Evolutionary conservation across 352 stramenopile species (phyloP), one percentile per base, ranked within the genome.

Genomic region (Globisporangium splendens): DNA sequence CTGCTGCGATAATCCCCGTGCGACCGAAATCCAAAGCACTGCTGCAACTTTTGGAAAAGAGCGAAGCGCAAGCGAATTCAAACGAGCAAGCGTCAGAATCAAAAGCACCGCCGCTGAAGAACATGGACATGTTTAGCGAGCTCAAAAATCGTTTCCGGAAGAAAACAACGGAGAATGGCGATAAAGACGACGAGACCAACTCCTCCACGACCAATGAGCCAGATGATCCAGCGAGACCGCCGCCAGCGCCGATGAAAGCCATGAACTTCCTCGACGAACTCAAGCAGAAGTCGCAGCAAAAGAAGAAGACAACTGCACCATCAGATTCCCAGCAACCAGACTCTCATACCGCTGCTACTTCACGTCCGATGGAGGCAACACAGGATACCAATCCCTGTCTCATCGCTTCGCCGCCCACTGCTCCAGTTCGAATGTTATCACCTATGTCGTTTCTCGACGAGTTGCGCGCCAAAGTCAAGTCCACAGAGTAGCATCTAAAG

Each of bases 221-320:
- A 11, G 8, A 21, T 3, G 17, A 22, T 15, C 20, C 38, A 17
- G 15, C 24, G 28, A n/a, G 46, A 10, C 24, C 46, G 28, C 31
- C 50, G 15, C n/a, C 48, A 10, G 21, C 46, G 28, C 31, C 50
- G 15, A 13, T 42, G 11, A 33, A 7, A 11, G 18, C 60, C 0
- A 46, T 61, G n/a, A 83, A 55, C 46, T 84, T 84, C 53, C 49
- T 87, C 53, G 77, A 83, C 7, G 77, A 86, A 35, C 68, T 84
- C 42, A 86, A 83, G 59, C 61, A 18, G 17, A 62, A 62, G 8
- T 60, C 65, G 0, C n/a, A 49, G 61, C 38, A 6, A 10, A 63
- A 50, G 14, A 60, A 59, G 7, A 44, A 2, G 38, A 8, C 20
- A 21, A 31, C 18, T 22, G 31, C 14, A 50, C 14, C 20, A 50